Percentiles rank a stretch among this genome's conserved stretches.
Evolutionary conservation across 2,329 filamentous ascomycete genomes (phyloP).

Genomic region (Tolypocladium nubicola): DNA sequence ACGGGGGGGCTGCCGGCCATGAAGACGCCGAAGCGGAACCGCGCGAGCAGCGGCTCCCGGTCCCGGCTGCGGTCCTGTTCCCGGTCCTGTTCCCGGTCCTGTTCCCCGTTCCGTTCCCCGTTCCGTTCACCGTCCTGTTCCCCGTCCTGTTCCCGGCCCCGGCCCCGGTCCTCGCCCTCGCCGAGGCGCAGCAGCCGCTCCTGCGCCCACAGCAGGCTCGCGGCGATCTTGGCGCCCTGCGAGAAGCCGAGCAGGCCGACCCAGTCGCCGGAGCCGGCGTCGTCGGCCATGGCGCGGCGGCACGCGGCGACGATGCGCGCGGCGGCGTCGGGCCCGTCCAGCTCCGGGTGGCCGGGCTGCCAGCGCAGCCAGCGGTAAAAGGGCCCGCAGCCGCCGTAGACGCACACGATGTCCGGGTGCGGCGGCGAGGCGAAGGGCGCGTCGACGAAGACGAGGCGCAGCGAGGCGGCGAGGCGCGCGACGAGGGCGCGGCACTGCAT

Average conservation of each 20-base stretch:
- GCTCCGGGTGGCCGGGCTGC: constrained; percentile 42
- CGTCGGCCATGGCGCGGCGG: constrained; percentile 36
- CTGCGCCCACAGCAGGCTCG: constrained; percentile 53
- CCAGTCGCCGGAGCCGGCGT: constrained; percentile 46
- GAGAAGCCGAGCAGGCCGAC: constrained; percentile 55
- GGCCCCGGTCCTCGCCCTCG: neutral
- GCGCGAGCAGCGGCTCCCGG: constrained; percentile 7
- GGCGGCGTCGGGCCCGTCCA: constrained; percentile 27
- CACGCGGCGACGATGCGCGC: constrained; percentile 28
- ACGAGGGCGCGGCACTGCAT: constrained; percentile 51
- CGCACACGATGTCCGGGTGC: constrained; percentile 50
- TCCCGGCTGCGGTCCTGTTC: constrained; percentile 6
- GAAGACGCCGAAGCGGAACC: constrained; percentile 24
- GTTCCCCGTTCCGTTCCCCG: no score
- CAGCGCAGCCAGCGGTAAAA: constrained; percentile 55
- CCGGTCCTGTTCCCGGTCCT: no score
- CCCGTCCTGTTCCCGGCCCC: constrained; percentile 6
- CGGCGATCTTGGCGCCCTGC: constrained; percentile 53
- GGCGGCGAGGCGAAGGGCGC: constrained; percentile 56
- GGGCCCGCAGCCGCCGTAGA: constrained; percentile 56
- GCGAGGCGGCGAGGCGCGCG: constrained; percentile 38
- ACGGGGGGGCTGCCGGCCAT: constrained; percentile 22
- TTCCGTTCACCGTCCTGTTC: no score
- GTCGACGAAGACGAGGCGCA: constrained; percentile 64
- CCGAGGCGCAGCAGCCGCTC: constrained; percentile 15